Percentiles rank a stretch among this genome's conserved stretches.
Evolutionary conservation across 2,329 filamentous ascomycete genomes (phyloP).

Genomic region (Zymoseptoria passerinii): DNA sequence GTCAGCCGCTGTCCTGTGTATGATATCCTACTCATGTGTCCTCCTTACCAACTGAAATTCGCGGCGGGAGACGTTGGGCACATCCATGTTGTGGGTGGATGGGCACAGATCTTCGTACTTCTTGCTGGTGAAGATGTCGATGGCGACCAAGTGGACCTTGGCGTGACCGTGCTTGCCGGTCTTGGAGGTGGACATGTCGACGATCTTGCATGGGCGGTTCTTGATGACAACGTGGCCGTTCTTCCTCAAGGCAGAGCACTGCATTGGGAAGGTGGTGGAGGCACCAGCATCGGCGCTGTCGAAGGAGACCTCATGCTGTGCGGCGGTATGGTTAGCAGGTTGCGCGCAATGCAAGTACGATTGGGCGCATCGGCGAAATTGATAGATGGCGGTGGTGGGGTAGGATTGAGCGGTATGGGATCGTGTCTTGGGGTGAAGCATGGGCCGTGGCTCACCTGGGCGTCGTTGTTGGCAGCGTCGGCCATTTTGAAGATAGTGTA

Average conservation of each 20-base stretch:
- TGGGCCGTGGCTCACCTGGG: slow-evolving; percentile 46
- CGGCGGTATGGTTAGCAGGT: neutral
- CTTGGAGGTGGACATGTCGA: slow-evolving; percentile 99
- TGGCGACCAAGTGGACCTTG: slow-evolving; percentile 96
- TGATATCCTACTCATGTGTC: neutral
- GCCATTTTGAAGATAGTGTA: slow-evolving; percentile 50
- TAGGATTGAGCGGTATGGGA: neutral
- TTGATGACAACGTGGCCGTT: slow-evolving; percentile 99
- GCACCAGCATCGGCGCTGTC: slow-evolving; percentile 94
- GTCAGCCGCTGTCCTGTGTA: slow-evolving; percentile 13
- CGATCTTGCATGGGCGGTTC: slow-evolving; percentile 98
- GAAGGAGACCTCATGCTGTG: slow-evolving; percentile 61
- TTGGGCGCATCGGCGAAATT: neutral
- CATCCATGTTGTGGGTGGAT: slow-evolving; percentile 96
- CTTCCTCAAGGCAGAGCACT: slow-evolving; percentile 99
- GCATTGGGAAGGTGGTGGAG: slow-evolving; percentile 90
- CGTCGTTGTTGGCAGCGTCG: slow-evolving; percentile 43
- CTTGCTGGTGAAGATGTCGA: slow-evolving; percentile 99
- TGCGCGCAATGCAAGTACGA: slow-evolving; percentile 1
- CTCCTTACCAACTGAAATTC: slow-evolving; percentile 88
- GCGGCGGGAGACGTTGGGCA: slow-evolving; percentile 82
- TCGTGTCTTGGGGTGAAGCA: neutral
- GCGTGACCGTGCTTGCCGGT: slow-evolving; percentile 99
- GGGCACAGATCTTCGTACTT: slow-evolving; percentile 99
- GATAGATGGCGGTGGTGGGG: neutral